A percentile compares a stretch with the other conserved stretches of the same genome.
Conservation (phyloP, 2,329 filamentous ascomycete genomes). For the Epichloe hybrida region DNA sequence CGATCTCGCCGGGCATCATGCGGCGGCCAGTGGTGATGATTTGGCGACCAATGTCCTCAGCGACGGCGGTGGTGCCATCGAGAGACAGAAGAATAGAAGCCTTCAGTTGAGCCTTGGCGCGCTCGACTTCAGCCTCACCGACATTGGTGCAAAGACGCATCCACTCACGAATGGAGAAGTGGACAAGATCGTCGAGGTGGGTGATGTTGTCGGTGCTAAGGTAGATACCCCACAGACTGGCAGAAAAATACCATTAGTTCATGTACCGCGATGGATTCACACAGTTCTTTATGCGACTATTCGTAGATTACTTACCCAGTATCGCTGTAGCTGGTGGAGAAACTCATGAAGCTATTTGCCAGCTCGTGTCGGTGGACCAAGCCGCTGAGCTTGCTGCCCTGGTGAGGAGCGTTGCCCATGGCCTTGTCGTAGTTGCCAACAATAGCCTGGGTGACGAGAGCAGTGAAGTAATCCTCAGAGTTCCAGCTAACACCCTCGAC, state of each 20-base stretch:
- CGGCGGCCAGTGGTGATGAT: constrained; percentile 94
- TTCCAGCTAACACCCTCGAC: constrained; percentile 99
- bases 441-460: constrained; percentile 92
- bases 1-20: constrained; percentile 84
- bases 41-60: constrained; percentile 97
- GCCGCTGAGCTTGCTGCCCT: constrained; percentile 94
- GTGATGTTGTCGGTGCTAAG: constrained; percentile 83
- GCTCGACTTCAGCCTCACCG: constrained; percentile 81
- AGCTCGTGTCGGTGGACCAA: constrained; percentile 90
- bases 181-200: constrained; percentile 83
- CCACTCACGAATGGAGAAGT: constrained; percentile 98
- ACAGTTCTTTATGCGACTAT: background rate
- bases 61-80: constrained; percentile 91
- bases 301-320: constrained; percentile 58
- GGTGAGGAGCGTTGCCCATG: constrained; percentile 92
- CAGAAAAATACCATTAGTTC: background rate
- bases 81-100: constrained; percentile 93
- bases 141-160: constrained; percentile 85
- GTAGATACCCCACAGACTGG: constrained; percentile 98
- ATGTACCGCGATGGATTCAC: background rate
- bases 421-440: constrained; percentile 99
- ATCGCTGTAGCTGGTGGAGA: constrained; percentile 98
- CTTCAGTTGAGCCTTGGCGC: constrained; percentile 98
- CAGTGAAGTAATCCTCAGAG: constrained; percentile 98
- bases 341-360: constrained; percentile 99